Evolutionary conservation across 2,329 filamentous ascomycete genomes (phyloP).

Genomic region (Sporothrix variecibatus): DNA sequence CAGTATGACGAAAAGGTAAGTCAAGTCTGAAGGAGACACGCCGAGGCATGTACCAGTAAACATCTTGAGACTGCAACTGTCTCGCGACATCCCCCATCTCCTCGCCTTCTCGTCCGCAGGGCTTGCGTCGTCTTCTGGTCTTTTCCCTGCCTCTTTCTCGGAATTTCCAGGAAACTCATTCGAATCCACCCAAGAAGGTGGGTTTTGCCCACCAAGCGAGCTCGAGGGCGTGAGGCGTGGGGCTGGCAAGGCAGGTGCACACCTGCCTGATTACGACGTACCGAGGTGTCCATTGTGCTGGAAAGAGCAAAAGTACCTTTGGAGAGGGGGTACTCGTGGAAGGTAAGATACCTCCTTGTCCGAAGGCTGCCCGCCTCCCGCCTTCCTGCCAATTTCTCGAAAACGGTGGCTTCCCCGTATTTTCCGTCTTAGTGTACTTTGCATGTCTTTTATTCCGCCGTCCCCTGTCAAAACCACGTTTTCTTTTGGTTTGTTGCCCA

Average conservation of each 20-base stretch:
- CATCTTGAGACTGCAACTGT: not conserved
- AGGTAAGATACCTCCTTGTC: not conserved
- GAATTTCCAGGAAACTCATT: conserved; percentile 1
- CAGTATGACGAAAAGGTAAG: not conserved
- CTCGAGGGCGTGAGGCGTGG: not conserved
- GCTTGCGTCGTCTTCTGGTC: not conserved
- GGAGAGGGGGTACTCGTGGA: not conserved
- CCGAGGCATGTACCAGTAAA: not conserved
- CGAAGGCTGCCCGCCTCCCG: not conserved
- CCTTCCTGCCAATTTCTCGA: not conserved
- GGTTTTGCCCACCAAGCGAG: not conserved
- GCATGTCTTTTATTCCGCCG: not conserved
- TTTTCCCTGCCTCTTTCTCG: not conserved
- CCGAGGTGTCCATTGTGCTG: not conserved
- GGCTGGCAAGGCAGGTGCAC: not conserved
- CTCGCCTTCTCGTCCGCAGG: not conserved
- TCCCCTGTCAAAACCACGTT: conserved; percentile 18
- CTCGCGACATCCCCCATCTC: not conserved
- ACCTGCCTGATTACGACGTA: not conserved
- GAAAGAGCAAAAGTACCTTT: not conserved
- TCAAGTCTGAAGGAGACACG: not conserved
- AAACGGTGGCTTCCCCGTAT: conserved; percentile 14
- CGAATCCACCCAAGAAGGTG: not conserved
- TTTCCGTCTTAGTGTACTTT: not conserved
- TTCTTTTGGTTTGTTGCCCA: not conserved